A percentile compares a stretch with the other conserved stretches of the same genome.
Conservation (phyloP, 257 asterid genomes). For the Solanum neorickii region DNA sequence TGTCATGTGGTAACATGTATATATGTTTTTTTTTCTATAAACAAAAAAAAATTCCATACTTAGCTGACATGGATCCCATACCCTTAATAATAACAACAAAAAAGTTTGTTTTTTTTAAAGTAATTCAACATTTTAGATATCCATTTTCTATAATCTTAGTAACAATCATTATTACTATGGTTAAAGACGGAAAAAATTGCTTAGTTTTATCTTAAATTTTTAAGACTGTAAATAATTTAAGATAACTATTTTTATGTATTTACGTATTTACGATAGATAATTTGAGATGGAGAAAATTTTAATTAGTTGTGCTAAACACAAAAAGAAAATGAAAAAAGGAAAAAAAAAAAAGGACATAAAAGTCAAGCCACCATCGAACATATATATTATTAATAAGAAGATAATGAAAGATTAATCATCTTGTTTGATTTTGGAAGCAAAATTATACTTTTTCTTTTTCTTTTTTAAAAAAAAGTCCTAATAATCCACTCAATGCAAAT, state of each 20-base stretch:
- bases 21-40: not conserved
- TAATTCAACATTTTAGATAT: not conserved
- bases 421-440: not conserved
- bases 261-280: too few relatives aligned
- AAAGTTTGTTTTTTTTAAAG: not conserved
- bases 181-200: too few relatives aligned
- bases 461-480: not conserved
- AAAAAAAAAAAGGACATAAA: not conserved
- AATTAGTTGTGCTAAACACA: not conserved
- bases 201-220: too few relatives aligned
- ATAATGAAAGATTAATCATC: not conserved
- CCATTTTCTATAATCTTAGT: too few relatives aligned
- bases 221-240: too few relatives aligned
- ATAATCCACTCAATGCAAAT: not conserved
- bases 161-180: not conserved
- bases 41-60: not conserved
- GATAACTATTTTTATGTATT: too few relatives aligned
- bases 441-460: not conserved
- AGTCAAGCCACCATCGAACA: not conserved
- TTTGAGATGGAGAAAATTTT: not conserved
- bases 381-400: not conserved
- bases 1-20: not conserved
- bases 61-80: conserved; percentile 14
- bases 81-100: not conserved
- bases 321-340: not conserved